Base-by-base conservation (phyloP, 352 stramenopile species). In the Globisporangium okanoganense region DNA sequence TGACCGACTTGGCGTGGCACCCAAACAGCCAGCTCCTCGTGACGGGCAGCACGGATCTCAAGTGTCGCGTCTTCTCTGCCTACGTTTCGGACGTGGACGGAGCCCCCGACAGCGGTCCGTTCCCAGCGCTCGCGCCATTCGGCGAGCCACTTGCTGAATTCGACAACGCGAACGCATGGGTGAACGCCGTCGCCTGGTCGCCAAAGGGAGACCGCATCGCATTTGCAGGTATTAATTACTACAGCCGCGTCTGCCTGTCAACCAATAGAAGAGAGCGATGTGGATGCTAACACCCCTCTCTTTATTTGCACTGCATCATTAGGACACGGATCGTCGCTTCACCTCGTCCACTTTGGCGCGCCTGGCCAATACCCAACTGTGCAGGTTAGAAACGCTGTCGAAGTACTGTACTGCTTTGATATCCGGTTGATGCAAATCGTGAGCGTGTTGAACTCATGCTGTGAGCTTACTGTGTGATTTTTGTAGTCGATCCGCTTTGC, bases 41-140 rank as follows among this genome's bases (percentile, higher is more conserved):
- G 47, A 98, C 94, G 2, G 90, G 76, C 45, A 95, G 83, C 70
- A 96, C 87, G 25, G 94, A 98, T 61, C 92, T 97, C 61, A 96
- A 97, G 70, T 97, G 90, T 72, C 89, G 94, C 56, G 88, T 98
- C 44, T 95, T 97, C 72, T 94, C 81, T 29, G 94, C 92, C 14
- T 90, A 92, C 68, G 76, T 96, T 22, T 71, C 72, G 13, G 84
- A 95, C 27, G 73, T 97, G n/a, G 92, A 97, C 54, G 72, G 70
- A 14, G 56, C 70, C n/a, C 72, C 79, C 1, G 71, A 94, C 63
- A 72, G 80, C 5, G 82, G 83, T 27, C 86, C 86, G 22, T 95
- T 95, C 72, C 61, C 78, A 48, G 78, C 79, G 13, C 68, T 94
- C 40, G 79, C 82, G 10, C 75, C 85, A 22, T 96, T 96, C 61